A percentile compares a stretch with the other conserved stretches of the same genome.
These are phyloP conservation scores for Microbotryum scabiosae DNA, from an alignment of 1,284 basidiomycete genomes.

Conservation along the genomic window DNA sequence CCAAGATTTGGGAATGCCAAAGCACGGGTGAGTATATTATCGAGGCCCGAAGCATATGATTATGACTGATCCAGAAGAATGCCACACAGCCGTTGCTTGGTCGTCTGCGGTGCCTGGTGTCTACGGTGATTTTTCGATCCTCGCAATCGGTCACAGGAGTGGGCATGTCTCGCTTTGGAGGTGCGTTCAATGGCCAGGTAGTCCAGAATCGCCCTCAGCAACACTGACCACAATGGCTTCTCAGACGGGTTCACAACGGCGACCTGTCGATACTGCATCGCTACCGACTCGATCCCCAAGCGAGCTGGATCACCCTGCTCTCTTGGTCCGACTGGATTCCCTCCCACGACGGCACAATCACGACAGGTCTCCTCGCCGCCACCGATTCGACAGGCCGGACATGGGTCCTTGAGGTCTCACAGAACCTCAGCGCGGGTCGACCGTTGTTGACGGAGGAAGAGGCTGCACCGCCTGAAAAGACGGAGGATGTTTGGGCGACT, in stretches of 20 bases:
- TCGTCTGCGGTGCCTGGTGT: not conserved
- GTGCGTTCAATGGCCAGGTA: not conserved
- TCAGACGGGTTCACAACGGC: not conserved
- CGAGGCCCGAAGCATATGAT: not conserved
- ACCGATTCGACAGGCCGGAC: constrained; percentile 15
- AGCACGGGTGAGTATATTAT: not conserved
- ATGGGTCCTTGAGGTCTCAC: constrained; percentile 11
- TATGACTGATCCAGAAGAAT: not conserved
- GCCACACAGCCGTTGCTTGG: constrained; percentile 13
- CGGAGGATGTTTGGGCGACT: not conserved
- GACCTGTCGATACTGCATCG: constrained; percentile 1
- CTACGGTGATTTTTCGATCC: constrained; percentile 10
- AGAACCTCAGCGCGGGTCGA: not conserved
- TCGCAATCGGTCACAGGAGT: constrained; percentile 20
- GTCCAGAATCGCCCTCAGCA: not conserved
- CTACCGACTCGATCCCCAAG: constrained; percentile 3
- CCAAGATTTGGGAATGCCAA: constrained; percentile 1
- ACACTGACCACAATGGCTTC: not conserved
- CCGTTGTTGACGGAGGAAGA: not conserved
- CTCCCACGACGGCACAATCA: too few relatives aligned
- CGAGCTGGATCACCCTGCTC: constrained; percentile 7
- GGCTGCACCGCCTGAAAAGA: not conserved
- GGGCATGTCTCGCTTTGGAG: constrained; percentile 25
- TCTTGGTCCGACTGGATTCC: constrained; percentile 9
- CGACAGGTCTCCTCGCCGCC: constrained; percentile 2